Evolutionary conservation across 139 green algal species (phyloP), one percentile per base, ranked within the genome.

Genomic region (Eudorina sp.): DNA sequence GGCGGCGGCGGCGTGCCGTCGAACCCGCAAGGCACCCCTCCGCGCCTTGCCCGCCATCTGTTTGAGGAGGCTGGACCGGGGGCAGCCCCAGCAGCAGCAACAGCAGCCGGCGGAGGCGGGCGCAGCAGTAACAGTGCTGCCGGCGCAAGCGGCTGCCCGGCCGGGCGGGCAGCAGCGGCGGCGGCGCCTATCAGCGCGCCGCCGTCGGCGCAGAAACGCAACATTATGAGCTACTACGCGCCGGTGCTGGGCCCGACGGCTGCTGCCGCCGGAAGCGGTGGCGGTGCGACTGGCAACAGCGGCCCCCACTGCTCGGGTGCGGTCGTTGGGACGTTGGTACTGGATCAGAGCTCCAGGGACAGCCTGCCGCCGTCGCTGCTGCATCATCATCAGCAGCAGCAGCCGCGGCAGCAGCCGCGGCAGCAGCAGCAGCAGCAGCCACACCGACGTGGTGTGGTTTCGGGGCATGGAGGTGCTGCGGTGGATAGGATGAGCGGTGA

Each of bases 291-390:
- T n/a, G n/a, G n/a, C n/a, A n/a, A n/a, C n/a, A n/a, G n/a, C n/a
- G n/a, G n/a, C n/a, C n/a, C n/a, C n/a, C n/a, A n/a, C n/a, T n/a
- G n/a, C n/a, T n/a, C n/a, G n/a, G n/a, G n/a, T n/a, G n/a, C n/a
- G n/a, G n/a, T n/a, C n/a, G n/a, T n/a, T n/a, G n/a, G n/a, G n/a
- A 13, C 29, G 5, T 8, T 51, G 1, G 62, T 51, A 19, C 53
- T 23, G 5, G 84, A 89, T 53, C 62, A 82, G 69, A 62, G 31
- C 84, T 89, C 84, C 18, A 7, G 84, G 19, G 81, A 87, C 40
- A 51, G 84, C 34, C n/a, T 62, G 70, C 38, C 64, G 62, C 13
- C 23, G 31, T 46, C 45, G 31, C 9, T 27, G 27, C 19, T 29
- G 38, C 58, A 0, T 27, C 79, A 23, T 40, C 77, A n/a, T 46